phyloP scores from a whole-genome alignment of 1,139 yeast genomes.

The Geotrichum siamense region DNA sequence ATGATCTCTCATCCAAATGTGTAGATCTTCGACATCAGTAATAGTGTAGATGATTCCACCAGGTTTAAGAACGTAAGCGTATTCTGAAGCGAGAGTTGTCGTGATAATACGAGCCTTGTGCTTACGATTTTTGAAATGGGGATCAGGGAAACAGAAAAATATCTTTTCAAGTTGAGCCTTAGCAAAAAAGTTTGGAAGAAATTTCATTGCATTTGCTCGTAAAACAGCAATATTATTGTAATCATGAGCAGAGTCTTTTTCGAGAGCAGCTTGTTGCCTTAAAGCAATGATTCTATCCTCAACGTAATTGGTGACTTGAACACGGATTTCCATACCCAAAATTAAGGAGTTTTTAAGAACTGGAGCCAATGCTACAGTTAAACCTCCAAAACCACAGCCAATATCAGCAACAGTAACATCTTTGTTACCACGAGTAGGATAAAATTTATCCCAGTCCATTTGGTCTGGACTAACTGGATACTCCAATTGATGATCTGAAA shows the following conservation, averaged over 20 bases:
- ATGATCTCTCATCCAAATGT: slow-evolving; percentile 94
- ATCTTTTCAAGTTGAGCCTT: slow-evolving; percentile 71
- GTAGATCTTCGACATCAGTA: slow-evolving; percentile 91
- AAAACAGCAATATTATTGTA: slow-evolving; percentile 84
- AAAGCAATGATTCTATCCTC: slow-evolving; percentile 91
- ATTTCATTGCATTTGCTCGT: slow-evolving; percentile 96
- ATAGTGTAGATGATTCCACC: slow-evolving; percentile 90
- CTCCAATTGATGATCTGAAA: slow-evolving; percentile 86
- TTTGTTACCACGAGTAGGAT: slow-evolving; percentile 42
- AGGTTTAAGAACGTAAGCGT: slow-evolving; percentile 80
- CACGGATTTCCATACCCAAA: slow-evolving; percentile 95
- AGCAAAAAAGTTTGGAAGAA: slow-evolving; percentile 83
- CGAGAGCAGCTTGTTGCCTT: slow-evolving; percentile 46
- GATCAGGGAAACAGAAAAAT: slow-evolving; percentile 98
- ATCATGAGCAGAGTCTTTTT: slow-evolving; percentile 22
- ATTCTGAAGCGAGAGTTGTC: slow-evolving; percentile 77
- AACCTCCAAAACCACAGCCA: slow-evolving; percentile 98
- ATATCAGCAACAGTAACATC: slow-evolving; percentile 86
- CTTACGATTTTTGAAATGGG: slow-evolving; percentile 94
- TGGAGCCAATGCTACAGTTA: slow-evolving; percentile 72
- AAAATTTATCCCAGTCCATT: slow-evolving; percentile 82
- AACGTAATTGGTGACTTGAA: slow-evolving; percentile 93
- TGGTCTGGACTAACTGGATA: slow-evolving; percentile 73
- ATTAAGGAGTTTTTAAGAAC: slow-evolving; percentile 65
- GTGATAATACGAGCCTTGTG: slow-evolving; percentile 96